Conservation (phyloP, 2,329 filamentous ascomycete genomes). For the Cryphonectria nitschkei region DNA sequence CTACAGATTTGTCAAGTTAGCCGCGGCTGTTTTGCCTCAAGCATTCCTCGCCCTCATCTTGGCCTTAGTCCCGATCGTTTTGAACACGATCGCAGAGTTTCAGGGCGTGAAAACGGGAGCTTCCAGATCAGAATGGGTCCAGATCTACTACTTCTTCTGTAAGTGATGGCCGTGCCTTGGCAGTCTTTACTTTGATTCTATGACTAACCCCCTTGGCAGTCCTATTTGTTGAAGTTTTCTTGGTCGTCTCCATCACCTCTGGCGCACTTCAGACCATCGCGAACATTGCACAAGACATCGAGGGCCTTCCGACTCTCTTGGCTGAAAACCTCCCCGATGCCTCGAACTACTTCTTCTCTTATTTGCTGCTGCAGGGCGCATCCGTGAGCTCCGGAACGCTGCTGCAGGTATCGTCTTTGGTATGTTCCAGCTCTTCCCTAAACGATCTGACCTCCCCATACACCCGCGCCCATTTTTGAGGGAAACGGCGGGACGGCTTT, state of each 20-base stretch:
- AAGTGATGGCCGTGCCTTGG: background rate
- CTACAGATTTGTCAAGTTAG: slow-evolving; percentile 62
- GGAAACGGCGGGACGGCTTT: background rate
- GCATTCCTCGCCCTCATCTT: slow-evolving; percentile 76
- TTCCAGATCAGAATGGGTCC: slow-evolving; percentile 79
- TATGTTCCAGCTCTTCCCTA: slow-evolving; percentile 38
- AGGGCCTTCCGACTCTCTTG: slow-evolving; percentile 70
- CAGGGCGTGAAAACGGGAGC: slow-evolving; percentile 85
- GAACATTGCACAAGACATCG: slow-evolving; percentile 59
- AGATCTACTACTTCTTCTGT: slow-evolving; percentile 86
- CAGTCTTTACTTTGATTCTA: background rate
- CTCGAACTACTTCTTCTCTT: slow-evolving; percentile 97
- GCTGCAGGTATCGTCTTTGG: slow-evolving; percentile 77
- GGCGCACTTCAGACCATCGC: slow-evolving; percentile 68
- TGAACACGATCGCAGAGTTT: slow-evolving; percentile 71
- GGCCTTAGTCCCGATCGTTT: slow-evolving; percentile 77
- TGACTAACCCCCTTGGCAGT: slow-evolving; percentile 43
- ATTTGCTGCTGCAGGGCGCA: slow-evolving; percentile 93
- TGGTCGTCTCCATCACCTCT: slow-evolving; percentile 85
- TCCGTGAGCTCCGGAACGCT: slow-evolving; percentile 89
- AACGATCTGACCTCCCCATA: background rate
- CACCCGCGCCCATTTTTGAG: background rate
- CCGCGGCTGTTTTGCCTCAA: slow-evolving; percentile 88
- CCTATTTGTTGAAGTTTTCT: slow-evolving; percentile 91
- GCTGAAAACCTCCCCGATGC: slow-evolving; percentile 82